These are phyloP conservation scores for Aeminium ludgeri DNA, from an alignment of 495 filamentous ascomycete genomes.

Conservation along the genomic window DNA sequence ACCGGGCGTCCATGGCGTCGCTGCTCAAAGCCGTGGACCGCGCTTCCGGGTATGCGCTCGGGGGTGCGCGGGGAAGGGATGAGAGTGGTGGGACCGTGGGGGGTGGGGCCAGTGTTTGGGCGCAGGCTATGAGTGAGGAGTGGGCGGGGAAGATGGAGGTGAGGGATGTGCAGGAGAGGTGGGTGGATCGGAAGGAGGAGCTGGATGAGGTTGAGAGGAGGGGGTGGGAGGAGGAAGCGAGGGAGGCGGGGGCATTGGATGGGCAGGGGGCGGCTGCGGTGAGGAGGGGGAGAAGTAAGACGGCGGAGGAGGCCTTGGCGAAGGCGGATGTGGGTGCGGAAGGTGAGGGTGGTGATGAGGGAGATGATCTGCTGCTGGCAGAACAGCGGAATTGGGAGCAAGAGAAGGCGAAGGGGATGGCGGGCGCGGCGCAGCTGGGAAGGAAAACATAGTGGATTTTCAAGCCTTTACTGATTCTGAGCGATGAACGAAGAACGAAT, in stretches of 20 bases:
- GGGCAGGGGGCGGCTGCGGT: constrained; percentile 22
- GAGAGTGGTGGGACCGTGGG: constrained; percentile 33
- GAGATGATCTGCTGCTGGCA: constrained; percentile 19
- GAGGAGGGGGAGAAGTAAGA: too few relatives aligned
- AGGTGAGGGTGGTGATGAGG: too few relatives aligned
- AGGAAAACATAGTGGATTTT: too few relatives aligned
- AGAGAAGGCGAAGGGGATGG: constrained; percentile 4
- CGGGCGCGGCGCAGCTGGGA: too few relatives aligned
- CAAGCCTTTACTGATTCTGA: too few relatives aligned
- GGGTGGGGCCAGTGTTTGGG: constrained; percentile 47
- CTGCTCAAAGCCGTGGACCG: constrained; percentile 75
- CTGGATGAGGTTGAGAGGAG: constrained; percentile 66
- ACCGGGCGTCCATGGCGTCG: constrained; percentile 89
- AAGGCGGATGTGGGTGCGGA: constrained; percentile 9
- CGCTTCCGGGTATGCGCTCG: constrained; percentile 85
- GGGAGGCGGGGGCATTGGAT: constrained; percentile 25
- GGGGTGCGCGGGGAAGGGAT: constrained; percentile 75
- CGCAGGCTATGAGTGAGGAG: constrained; percentile 81
- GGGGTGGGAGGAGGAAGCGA: constrained; percentile 48
- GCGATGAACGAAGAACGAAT: too few relatives aligned
- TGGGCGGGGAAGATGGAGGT: constrained; percentile 54
- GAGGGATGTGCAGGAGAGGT: constrained; percentile 81
- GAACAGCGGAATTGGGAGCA: constrained; percentile 18
- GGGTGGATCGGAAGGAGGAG: constrained; percentile 77
- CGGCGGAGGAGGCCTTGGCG: constrained; percentile 5